Evolutionary conservation across 2,329 filamentous ascomycete genomes (phyloP).

Genomic region (Xylariaceae sp.): DNA sequence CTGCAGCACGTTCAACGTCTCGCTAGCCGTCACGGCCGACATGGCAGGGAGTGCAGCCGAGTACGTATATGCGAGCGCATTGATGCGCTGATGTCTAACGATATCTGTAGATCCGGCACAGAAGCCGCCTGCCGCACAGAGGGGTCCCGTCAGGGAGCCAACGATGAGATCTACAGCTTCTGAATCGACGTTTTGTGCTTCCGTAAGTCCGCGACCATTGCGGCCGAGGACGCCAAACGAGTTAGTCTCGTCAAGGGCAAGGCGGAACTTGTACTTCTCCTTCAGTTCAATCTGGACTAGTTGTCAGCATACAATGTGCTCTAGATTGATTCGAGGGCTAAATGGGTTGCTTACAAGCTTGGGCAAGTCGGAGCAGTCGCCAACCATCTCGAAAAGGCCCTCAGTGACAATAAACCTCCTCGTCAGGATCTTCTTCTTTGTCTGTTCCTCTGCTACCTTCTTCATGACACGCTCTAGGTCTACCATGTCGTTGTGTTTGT

Average conservation of each 20-base stretch:
- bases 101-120: constrained; percentile 92
- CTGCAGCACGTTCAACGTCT: constrained; percentile 86
- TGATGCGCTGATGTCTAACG: constrained; percentile 94
- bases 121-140: constrained; percentile 94
- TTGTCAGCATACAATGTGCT: constrained; percentile 17
- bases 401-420: constrained; percentile 96
- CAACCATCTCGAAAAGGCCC: constrained; percentile 88
- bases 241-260: constrained; percentile 97
- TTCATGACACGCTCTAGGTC: constrained; percentile 87
- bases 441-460: constrained; percentile 86
- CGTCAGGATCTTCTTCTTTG: constrained; percentile 83
- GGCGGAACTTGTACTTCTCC: constrained; percentile 94
- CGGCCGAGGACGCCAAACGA: constrained; percentile 94
- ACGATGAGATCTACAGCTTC: constrained; percentile 97
- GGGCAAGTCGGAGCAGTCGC: constrained; percentile 84
- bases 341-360: constrained; percentile 66
- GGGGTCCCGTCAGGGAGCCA: constrained; percentile 85
- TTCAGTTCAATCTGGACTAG: constrained; percentile 79
- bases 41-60: constrained; percentile 94
- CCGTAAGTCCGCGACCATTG: constrained; percentile 89
- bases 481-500: constrained; percentile 94
- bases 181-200: constrained; percentile 95
- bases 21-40: constrained; percentile 92
- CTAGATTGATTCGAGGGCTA: constrained; percentile 38
- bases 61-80: constrained; percentile 90